Conservation (phyloP, 441 rosid species). For the Pelargonium myrrhifolium region DNA sequence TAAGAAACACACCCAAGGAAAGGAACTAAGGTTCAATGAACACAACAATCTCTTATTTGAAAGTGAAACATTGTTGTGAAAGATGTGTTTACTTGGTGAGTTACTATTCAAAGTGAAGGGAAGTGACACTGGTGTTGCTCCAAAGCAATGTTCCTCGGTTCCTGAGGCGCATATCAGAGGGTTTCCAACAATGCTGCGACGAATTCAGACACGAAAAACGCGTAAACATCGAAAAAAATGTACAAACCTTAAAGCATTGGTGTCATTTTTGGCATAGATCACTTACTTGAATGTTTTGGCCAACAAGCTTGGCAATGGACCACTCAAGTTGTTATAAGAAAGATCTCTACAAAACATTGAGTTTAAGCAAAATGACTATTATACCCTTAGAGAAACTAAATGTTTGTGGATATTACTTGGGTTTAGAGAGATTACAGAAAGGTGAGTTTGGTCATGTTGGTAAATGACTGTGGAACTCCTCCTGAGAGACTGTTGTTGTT, state of each 20-base stretch:
- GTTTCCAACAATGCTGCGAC: constrained; percentile 72
- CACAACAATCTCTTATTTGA: too few relatives aligned
- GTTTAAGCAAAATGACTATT: too few relatives aligned
- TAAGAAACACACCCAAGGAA: constrained; percentile 21
- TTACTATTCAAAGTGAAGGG: constrained; percentile 68
- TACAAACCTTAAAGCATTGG: not conserved
- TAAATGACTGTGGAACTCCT: constrained; percentile 53
- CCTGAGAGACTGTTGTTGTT: constrained; percentile 87
- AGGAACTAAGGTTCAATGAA: not conserved
- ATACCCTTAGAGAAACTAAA: too few relatives aligned
- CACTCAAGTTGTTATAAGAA: constrained; percentile 86
- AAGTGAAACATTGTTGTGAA: too few relatives aligned
- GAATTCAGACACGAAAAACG: constrained; percentile 12
- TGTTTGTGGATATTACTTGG: too few relatives aligned
- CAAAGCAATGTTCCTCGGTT: constrained; percentile 76
- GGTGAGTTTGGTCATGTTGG: constrained; percentile 74
- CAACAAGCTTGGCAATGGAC: constrained; percentile 72
- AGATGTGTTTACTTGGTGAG: constrained; percentile 47
- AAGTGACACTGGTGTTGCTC: constrained; percentile 72
- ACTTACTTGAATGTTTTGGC: constrained; percentile 84
- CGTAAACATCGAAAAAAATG: not conserved
- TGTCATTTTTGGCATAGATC: not conserved
- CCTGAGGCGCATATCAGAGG: constrained; percentile 80
- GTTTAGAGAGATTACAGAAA: constrained; percentile 94
- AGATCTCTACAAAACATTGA: constrained; percentile 66